Evolutionary conservation across 768 basidiomycete genomes (phyloP), one percentile per base, ranked within the genome.

Genomic region (Pisolithus tinctorius): DNA sequence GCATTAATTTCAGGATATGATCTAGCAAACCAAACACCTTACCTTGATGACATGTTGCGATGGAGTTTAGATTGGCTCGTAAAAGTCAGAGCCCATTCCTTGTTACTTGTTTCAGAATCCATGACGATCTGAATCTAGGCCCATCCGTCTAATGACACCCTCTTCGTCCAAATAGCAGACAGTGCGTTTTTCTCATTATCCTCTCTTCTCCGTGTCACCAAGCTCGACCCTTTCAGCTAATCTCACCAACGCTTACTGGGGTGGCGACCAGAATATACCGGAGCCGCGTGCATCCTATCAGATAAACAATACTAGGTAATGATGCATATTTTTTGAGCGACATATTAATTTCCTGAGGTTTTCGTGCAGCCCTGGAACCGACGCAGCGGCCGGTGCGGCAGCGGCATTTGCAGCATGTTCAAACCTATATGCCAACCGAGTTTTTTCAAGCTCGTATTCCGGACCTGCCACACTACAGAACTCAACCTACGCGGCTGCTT

Each of bases 1-100:
- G 37, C 6, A 49, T 42, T 29, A 17, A 48, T 46, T 23, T 41
- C n/a, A 86, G 88, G 87, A 14, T 96, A 93, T 62, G 89, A 93
- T 56, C 58, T 81, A 47, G 82, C 90, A 48, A 88, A 89, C 48
- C 93, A 95, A 69, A 91, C 92, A 1, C 79, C 82, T 2, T 96
- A 95, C 65, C 80, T 96, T n/a, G 94, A 96, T 60, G 80, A 81
- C 54, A 93, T 88, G 75, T 71, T 95, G 48, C 81, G 93, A 53
- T 95, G 90, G 89, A 86, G 92, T 25, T 77, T 92, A 42, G 86
- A 92, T 67, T 96, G 92, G 91, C 71, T 94, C 47, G 90, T 94
- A 48, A 91, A 89, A 74, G 92, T 85, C 51, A 54, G 73, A 47
- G n/a, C 20, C 20, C 16, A 20, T 2, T 10, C 31, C 45, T 29